Evolutionary conservation across 805 yeast species (phyloP), one percentile per base, ranked within the genome.

Genomic region (Torulaspora quercuum): DNA sequence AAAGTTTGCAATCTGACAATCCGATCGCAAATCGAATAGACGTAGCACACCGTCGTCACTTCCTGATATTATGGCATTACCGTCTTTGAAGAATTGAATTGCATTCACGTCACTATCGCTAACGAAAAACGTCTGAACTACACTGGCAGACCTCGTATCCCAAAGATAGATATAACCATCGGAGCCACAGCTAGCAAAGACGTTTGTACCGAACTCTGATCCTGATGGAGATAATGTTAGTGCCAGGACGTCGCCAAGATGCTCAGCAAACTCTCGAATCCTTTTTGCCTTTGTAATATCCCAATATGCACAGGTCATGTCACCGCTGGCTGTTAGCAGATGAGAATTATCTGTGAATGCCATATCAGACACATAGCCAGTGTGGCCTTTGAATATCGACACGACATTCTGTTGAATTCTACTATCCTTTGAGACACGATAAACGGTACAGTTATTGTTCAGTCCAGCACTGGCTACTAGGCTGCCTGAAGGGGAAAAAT

Each of bases 401-500:
- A 71, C 67, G 6, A 76, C 66, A 24, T 62, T 59, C 40, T 66
- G 71, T 39, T 65, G 69, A 17, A 65, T 56, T 39, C 58, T 50
- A 25, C 52, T 51, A 12, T 41, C 64, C 39, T 44, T 57, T 3
- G 63, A 56, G 9, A 73, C 55, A 20, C 74, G 68, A 57, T 85
- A 85, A 5, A 88, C 65, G 1, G 90, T 77, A 52, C 94, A 80
- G 18, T 75, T 72, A 54, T 88, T 88, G 42, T 83, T 89, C 42
- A 88, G 67, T 0, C 96, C 96, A 0, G 84, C 96, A 43, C 82
- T 73, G 0, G 94, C 95, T 5, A 81, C 79, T 7, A 79, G 55
- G 29, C 68, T 64, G 0, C 82, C 80, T 35, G 75, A 70, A 1
- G 88, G 86, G 1, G 89, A 74, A 17, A 76, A 72, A 3, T 81